phyloP scores from a whole-genome alignment of 495 filamentous ascomycete species.

The Pseudotulostoma volvatum region DNA sequence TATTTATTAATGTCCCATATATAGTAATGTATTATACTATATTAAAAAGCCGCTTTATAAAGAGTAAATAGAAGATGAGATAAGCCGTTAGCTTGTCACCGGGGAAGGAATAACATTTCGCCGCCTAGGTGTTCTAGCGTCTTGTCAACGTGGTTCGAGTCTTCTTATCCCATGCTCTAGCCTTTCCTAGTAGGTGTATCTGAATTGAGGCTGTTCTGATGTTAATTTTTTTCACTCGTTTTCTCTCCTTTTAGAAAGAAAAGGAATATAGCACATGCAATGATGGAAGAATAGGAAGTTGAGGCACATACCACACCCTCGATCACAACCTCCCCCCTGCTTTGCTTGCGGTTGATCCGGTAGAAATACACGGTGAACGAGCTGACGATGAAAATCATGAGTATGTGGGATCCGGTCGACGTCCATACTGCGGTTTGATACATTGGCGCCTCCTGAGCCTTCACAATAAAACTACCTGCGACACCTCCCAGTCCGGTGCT shows the following conservation, averaged over 20 bases:
- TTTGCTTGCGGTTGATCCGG: conserved; percentile 37
- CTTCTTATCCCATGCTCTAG: no score
- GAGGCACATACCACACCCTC: conserved; percentile 43
- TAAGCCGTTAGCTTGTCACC: no score
- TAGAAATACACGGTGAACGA: conserved; percentile 47
- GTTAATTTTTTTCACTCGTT: no score
- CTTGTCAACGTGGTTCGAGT: no score
- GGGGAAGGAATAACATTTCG: no score
- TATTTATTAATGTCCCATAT: no score
- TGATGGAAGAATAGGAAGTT: conserved; percentile 4
- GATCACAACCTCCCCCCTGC: conserved; percentile 28
- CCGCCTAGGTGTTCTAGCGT: no score
- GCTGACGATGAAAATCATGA: conserved; percentile 46
- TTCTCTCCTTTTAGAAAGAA: conserved; percentile 6
- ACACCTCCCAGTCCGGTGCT: conserved; percentile 63
- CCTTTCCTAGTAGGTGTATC: no score
- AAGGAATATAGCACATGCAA: conserved; percentile 8
- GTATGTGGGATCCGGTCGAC: conserved; percentile 50
- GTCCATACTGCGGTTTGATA: conserved; percentile 60
- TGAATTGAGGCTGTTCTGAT: no score
- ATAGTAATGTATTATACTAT: no score
- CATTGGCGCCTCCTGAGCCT: conserved; percentile 46
- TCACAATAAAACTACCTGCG: conserved; percentile 59
- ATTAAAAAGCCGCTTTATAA: no score
- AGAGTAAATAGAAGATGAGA: no score